phyloP scores from a whole-genome alignment of 176 grass and related monocot genomes.

The Phoenix roebelenii region DNA sequence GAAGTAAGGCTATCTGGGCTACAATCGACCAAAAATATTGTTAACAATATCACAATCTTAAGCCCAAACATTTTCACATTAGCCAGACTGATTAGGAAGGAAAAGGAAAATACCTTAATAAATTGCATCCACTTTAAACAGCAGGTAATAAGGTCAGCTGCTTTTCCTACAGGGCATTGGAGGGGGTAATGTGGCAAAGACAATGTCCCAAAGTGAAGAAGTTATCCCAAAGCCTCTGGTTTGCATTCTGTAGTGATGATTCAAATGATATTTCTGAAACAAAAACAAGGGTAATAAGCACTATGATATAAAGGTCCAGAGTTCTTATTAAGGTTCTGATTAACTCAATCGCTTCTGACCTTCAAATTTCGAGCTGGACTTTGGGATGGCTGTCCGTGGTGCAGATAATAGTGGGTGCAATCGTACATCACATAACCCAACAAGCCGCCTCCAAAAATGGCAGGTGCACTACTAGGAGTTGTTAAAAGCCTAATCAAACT shows the following conservation, averaged over 20 bases:
- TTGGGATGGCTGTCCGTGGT: constrained; percentile 56
- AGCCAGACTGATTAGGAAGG: too few species aligned
- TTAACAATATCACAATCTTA: too few species aligned
- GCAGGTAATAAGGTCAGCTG: constrained; percentile 21
- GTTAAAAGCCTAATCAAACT: constrained; percentile 51
- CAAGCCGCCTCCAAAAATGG: constrained; percentile 74
- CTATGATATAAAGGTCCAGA: background rate
- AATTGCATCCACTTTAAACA: background rate
- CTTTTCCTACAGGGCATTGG: constrained; percentile 30
- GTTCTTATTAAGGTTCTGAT: background rate
- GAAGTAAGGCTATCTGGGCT: too few species aligned
- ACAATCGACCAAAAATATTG: too few species aligned
- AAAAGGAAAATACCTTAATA: too few species aligned
- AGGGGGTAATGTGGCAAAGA: constrained; percentile 65
- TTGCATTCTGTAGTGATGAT: constrained; percentile 93
- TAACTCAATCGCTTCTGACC: constrained; percentile 26
- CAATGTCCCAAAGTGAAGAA: constrained; percentile 74
- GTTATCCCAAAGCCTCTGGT: constrained; percentile 87
- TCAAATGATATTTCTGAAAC: constrained; percentile 73
- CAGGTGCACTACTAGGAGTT: constrained; percentile 44
- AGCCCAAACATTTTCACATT: too few species aligned
- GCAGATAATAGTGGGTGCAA: constrained; percentile 95
- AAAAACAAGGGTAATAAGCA: background rate
- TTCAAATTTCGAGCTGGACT: constrained; percentile 63
- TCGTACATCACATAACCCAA: constrained; percentile 89